Evolutionary conservation across 2,329 filamentous ascomycete species (phyloP), one percentile per base, ranked within the genome.

Genomic region (Diplocarpon mali): DNA sequence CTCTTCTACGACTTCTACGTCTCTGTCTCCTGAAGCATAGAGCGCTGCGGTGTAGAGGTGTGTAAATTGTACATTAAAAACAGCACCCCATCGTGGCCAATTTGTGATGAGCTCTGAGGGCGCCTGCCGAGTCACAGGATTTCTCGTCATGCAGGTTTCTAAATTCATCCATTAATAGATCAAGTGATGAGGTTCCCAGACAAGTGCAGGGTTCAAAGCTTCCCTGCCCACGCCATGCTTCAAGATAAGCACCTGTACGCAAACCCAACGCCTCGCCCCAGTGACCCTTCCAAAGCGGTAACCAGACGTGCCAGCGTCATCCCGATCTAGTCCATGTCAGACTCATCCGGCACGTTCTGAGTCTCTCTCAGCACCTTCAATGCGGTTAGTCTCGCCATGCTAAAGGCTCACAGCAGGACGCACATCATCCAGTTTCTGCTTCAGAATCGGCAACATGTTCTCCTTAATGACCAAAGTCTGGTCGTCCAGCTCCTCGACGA

Each of bases 401-500:
- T 24, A 9, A 5, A 12, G 30, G 4, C 10, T 14, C 35, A 30
- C 13, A 45, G 58, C 38, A 54, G 11, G 20, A 58, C 70, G 50
- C 61, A 85, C 84, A 41, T 80, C 73, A 48, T 87, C 82, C 10
- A 90, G 70, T 55, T 73, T 75, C 44, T 67, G 62, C 67, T 89
- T 87, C 52, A 90, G 68, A 47, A 75, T 64, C 1, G 70, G 67
- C 41, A 87, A 68, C 73, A 84, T 86, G 53, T 76, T 79, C 57
- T 82, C 80, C 64, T 87, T 86, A 45, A 89, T 75, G 2, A 90
- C 70, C 1, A 87, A 69, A 46, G 82, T 80, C 60, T 83, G 75
- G 48, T 89, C 84, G 64, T 89, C 84, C 1, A 89, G 73, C 51
- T 88, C 83, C 57, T 88, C 83, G 50, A 88, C 83, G 59, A 90